Evolutionary conservation across 345 rosid species (phyloP).

Genomic region (Lepidium aucheri): DNA sequence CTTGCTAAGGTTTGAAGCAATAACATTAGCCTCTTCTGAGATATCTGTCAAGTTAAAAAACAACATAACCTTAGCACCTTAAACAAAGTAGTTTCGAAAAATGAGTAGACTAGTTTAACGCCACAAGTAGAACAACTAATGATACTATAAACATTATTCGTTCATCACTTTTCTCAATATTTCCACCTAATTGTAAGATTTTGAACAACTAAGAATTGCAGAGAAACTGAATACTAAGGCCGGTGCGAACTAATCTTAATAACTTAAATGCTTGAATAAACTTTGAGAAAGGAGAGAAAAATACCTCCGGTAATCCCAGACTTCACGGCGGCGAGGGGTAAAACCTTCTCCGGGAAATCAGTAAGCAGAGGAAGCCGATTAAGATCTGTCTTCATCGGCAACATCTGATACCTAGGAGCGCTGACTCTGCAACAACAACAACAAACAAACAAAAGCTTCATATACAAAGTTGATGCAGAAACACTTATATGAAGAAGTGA

Average conservation of each 20-base stretch:
- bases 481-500: not conserved
- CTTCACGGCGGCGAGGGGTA: conserved; percentile 56
- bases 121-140: not conserved
- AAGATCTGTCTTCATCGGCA: conserved; percentile 84
- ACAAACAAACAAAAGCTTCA: not conserved
- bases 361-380: conserved; percentile 64
- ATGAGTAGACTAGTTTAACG: not conserved
- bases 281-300: not conserved
- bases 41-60: conserved; percentile 41
- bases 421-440: conserved; percentile 39
- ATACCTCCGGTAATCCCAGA: conserved; percentile 60
- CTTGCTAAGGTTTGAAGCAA: conserved; percentile 55
- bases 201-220: not conserved
- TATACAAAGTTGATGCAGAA: not conserved
- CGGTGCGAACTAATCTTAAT: not conserved
- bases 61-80: not conserved
- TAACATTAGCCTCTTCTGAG: conserved; percentile 53
- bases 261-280: not conserved
- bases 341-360: conserved; percentile 55
- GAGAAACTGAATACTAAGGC: not conserved
- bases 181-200: not conserved
- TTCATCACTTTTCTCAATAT: not conserved
- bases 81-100: not conserved
- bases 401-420: conserved; percentile 73
- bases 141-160: not conserved